Conservation (phyloP, 2,329 filamentous ascomycete species). For the Graphilbum ipis-grandicollis region DNA sequence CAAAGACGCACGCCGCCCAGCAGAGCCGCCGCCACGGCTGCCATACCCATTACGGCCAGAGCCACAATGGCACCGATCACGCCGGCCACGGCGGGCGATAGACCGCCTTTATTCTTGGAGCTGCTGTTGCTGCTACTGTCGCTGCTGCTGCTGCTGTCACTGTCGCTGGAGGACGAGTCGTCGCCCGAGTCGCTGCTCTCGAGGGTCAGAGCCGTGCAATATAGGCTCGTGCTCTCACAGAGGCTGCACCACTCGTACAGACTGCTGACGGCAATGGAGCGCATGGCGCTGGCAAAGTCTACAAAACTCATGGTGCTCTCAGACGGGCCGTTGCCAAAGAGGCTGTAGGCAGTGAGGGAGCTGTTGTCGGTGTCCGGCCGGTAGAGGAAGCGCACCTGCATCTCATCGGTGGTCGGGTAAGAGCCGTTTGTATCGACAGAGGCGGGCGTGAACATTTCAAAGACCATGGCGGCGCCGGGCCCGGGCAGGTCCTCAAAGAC, state of each 20-base stretch:
- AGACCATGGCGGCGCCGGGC: conserved; percentile 58
- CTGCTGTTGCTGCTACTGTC: conserved; percentile 1
- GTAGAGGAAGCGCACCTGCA: conserved; percentile 40
- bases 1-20: conserved; percentile 13
- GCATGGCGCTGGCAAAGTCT: conserved; percentile 21
- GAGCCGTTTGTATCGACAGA: not conserved
- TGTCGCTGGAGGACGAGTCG: not conserved
- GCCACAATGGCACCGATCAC: conserved; percentile 27
- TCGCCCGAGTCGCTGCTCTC: conserved; percentile 1
- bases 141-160: not conserved
- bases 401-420: conserved; percentile 18
- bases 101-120: not conserved
- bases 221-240: conserved; percentile 20
- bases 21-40: conserved; percentile 8
- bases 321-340: conserved; percentile 21
- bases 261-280: conserved; percentile 16
- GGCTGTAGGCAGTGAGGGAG: conserved; percentile 18
- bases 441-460: conserved; percentile 39
- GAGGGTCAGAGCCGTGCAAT: conserved; percentile 16
- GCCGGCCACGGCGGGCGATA: conserved; percentile 24
- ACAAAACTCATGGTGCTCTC: conserved; percentile 19
- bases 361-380: conserved; percentile 25
- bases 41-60: conserved; percentile 15
- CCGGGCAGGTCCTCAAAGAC: conserved; percentile 34
- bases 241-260: conserved; percentile 24